Base-by-base conservation (phyloP, 371 early-diverging fungal genomes). In the Capniomyces stellatus region DNA sequence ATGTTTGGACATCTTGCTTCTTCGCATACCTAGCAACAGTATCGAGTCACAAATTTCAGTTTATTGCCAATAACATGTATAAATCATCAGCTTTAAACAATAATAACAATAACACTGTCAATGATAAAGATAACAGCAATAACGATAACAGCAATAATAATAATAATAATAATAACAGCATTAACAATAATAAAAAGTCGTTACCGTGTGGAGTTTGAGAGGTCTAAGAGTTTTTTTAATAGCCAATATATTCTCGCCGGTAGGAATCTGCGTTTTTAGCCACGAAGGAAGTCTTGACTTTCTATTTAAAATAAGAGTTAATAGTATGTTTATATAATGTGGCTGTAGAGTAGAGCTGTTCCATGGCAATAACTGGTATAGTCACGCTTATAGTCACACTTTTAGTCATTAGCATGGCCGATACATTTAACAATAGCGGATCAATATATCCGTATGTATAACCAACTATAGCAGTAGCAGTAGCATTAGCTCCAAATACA, bases 1-100 rank as follows among this genome's bases (percentile, higher is more conserved):
- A 96, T 87, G 72, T 97, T 97, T 19, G 98, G 98, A 69, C 98
- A 97, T 61, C 85, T 75, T 18, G 98, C 96, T 61, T 96, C 96
- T 63, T 72, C 63, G 58, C 70, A 65, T 52, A 79, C 78, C 18
- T 49, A 24, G n/a, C n/a, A n/a, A n/a, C n/a, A n/a, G n/a, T n/a
- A n/a, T n/a, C n/a, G n/a, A n/a, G n/a, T n/a, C n/a, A n/a, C n/a
- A n/a, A n/a, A n/a, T n/a, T n/a, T n/a, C n/a, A n/a, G n/a, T n/a
- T n/a, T n/a, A n/a, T n/a, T n/a, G n/a, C n/a, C n/a, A n/a, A n/a
- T n/a, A n/a, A n/a, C n/a, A n/a, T n/a, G n/a, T n/a, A n/a, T n/a
- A n/a, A n/a, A n/a, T n/a, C n/a, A n/a, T n/a, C n/a, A n/a, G n/a
- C n/a, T n/a, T n/a, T n/a, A 23, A 15, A 40, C 13, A 15, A 40